Conservation (phyloP, 2,329 filamentous ascomycete genomes). For the Calonectria leucothoes region DNA sequence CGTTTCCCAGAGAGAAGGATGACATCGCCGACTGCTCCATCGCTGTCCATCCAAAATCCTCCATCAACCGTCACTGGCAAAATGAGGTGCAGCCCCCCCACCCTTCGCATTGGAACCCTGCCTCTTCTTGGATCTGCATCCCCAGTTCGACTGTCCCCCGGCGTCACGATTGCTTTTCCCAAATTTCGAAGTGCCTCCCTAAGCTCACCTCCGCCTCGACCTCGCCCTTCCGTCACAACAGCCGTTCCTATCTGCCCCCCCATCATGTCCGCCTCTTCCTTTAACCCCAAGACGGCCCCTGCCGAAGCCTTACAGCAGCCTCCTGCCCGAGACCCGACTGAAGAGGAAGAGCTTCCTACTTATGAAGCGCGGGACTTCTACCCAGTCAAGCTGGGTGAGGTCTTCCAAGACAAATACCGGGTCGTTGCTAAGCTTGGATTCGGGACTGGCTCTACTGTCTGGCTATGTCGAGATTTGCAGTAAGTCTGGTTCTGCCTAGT, state of each 20-base stretch:
- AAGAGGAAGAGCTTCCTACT: constrained; percentile 52
- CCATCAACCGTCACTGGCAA: neutral
- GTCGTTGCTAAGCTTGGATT: constrained; percentile 54
- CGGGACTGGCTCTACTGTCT: constrained; percentile 55
- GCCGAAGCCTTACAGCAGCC: neutral
- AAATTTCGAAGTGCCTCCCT: neutral
- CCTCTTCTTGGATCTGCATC: neutral
- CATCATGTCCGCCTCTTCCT: neutral
- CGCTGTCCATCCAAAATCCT: neutral
- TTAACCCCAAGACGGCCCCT: neutral
- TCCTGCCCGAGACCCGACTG: constrained; percentile 18
- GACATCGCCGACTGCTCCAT: neutral
- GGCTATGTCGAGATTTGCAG: constrained; percentile 48
- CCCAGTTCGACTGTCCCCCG: neutral
- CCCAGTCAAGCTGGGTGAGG: constrained; percentile 50
- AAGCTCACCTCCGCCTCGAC: neutral
- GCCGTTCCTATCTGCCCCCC: neutral
- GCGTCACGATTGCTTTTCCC: neutral
- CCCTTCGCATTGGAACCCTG: neutral
- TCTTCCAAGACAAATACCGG: constrained; percentile 51
- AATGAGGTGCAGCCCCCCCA: neutral
- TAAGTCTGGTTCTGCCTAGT: neutral
- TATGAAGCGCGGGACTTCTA: constrained; percentile 52
- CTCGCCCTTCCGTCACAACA: neutral
- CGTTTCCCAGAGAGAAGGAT: neutral